Evolutionary conservation across 345 rosid genomes (phyloP).

Genomic region (Gossypioides kirkii): DNA sequence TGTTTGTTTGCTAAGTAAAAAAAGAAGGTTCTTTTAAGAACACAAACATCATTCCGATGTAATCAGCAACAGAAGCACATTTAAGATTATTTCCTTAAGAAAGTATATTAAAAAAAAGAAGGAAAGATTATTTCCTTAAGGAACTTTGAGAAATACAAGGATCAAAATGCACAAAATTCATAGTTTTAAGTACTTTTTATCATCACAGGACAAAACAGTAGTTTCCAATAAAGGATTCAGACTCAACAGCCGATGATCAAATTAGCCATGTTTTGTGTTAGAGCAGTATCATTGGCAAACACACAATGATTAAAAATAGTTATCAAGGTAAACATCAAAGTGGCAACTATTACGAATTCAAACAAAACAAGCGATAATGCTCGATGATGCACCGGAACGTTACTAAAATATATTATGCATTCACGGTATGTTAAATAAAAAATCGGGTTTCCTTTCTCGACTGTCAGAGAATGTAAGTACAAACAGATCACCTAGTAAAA

Average conservation of each 20-base stretch:
- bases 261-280: background rate
- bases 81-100: no score
- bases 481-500: background rate
- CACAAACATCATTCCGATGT: background rate
- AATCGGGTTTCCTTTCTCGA: background rate
- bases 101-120: no score
- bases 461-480: constrained; percentile 2
- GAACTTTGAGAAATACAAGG: no score
- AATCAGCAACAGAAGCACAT: background rate
- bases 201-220: no score
- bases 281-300: background rate
- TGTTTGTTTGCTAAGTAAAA: no score
- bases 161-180: no score
- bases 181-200: no score
- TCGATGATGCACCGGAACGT: background rate
- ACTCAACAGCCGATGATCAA: no score
- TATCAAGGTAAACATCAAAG: background rate
- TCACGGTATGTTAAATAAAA: background rate
- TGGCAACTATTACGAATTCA: background rate
- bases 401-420: background rate
- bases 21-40: no score
- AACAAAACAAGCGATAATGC: background rate
- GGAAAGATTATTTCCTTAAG: no score
- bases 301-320: background rate
- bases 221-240: no score